Base-by-base conservation (phyloP, 2,329 filamentous ascomycete species). In the Diaporthe caulivora region DNA sequence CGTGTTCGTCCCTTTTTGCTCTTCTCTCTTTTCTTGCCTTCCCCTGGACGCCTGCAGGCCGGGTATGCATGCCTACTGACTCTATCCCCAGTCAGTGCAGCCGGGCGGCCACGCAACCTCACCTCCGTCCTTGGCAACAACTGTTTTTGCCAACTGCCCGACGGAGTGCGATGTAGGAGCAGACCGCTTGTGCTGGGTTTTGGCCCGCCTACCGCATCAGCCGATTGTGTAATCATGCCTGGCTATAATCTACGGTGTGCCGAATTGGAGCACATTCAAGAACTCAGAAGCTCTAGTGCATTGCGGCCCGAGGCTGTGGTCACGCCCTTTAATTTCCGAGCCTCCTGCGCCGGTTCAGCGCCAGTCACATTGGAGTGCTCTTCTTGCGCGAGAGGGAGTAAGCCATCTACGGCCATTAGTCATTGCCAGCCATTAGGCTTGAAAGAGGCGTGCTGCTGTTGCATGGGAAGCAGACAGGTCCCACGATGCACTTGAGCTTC, bases 271-370 rank as follows among this genome's bases (percentile, higher is more conserved):
- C 42, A 34, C 29, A 15, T 4, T 65, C 17, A 18, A 65, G n/a
- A 49, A 51, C 9, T 51, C 21, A 42, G 26, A 37, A 18, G 11
- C 42, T 37, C 29, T 67, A 53, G 62, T 53, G 62, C 62, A 67
- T 67, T 40, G 62, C 62, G 62, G 62, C 62, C 62, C 62, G 62
- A 67, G 62, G 62, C 62, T 67, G 62, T 67, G 62, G 62, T 53
- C 29, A 29, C 1, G 62, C 47, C 62, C 62, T 40, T 67, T 67
- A 67, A 67, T 67, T 67, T 67, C 62, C 62, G 62, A 67, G 29
- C 26, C 62, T 15, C 51, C n/a, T 53, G 62, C 62, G 11, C 62
- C 62, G 62, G 62, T 17, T 40, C 62, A 53, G 21, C 29, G 31
- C 62, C 62, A 31, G 53, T 47, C 31, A 53, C 13, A 13, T 67